Base-by-base conservation (phyloP, 768 basidiomycete species). In the Pleurotus giganteus region DNA sequence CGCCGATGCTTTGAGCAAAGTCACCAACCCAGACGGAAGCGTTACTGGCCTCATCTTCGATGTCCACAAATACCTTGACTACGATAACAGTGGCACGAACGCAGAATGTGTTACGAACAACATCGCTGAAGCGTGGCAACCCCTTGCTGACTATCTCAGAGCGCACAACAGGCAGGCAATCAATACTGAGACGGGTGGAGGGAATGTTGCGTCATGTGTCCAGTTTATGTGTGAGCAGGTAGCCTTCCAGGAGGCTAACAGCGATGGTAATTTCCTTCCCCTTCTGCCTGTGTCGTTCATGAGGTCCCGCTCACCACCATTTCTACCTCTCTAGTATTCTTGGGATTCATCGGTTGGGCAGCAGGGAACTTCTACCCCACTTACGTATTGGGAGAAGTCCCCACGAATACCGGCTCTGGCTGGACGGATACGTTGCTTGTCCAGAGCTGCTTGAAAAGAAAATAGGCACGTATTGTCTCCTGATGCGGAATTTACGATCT, bases 181-280 rank as follows among this genome's bases (percentile, higher is more conserved):
- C 60, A 77, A 83, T 63, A 79, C 81, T 8, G 84, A 85, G 62
- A 84, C 81, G 1, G 84, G 84, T 34, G 84, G 82, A 15, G 82
- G 82, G 11, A 74, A 83, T 58, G 70, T 72, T 15, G 71, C 71
- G 7, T 74, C 73, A 7, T 84, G 83, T 60, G 66, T 73, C 4
- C 63, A 66, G 15, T 76, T 71, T 56, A 66, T 79, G 57, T 78
- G 73, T 39, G 69, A 79, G 56, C 75, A 80, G 59, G 68, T 79
- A 28, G 71, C 65, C 0, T 81, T 66, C 67, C 77, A 77, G 56
- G 74, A 76, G 42, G 63, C 67, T 39, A 77, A 79, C 63, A 75
- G 75, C 29, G 79, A 81, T 62, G 78, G 79, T 79, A 37, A 31
- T 72, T 49, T 37, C n/a, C 8, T 41, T 7, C 12, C 11, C 19